Percentiles rank a stretch among this genome's conserved stretches.
These are phyloP conservation scores for Corylus heterophylla DNA, from an alignment of 306 rosid species.

Conservation along the genomic window DNA sequence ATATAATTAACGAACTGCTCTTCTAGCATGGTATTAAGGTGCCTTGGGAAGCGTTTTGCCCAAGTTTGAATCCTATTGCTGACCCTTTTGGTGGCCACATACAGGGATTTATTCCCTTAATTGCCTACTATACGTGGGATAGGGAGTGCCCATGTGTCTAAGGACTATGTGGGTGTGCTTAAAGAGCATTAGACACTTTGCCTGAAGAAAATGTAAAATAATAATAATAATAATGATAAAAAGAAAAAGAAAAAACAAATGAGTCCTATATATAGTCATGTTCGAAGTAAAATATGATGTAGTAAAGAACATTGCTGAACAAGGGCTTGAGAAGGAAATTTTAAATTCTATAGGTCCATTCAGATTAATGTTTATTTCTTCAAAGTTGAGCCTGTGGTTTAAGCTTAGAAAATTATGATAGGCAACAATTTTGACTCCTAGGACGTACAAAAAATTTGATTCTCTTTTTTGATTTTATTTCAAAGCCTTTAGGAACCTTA, in stretches of 20 bases:
- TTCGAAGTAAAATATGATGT: too few species aligned
- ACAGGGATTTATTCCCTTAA: not conserved
- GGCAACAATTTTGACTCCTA: constrained; percentile 5
- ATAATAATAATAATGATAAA: not conserved
- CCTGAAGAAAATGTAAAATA: not conserved
- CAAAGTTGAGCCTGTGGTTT: not conserved
- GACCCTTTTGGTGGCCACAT: not conserved
- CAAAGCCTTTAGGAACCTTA: not conserved
- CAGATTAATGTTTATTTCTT: not conserved
- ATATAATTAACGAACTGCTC: not conserved
- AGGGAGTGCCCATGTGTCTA: not conserved
- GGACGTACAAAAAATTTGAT: not conserved
- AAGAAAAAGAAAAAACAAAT: not conserved
- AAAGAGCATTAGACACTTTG: not conserved
- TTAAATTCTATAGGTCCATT: not conserved
- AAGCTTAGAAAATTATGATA: not conserved
- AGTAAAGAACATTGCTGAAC: not conserved
- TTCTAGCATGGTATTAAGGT: not conserved
- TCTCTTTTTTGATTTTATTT: not conserved
- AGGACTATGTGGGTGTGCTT: not conserved
- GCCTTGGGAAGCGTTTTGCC: not conserved
- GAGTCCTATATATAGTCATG: not conserved
- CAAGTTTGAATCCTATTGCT: not conserved
- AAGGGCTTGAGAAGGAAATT: too few species aligned
- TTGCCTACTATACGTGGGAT: not conserved